These are phyloP conservation scores for Heterobasidion parviporum DNA, from an alignment of 1,284 basidiomycete species.

Conservation along the genomic window DNA sequence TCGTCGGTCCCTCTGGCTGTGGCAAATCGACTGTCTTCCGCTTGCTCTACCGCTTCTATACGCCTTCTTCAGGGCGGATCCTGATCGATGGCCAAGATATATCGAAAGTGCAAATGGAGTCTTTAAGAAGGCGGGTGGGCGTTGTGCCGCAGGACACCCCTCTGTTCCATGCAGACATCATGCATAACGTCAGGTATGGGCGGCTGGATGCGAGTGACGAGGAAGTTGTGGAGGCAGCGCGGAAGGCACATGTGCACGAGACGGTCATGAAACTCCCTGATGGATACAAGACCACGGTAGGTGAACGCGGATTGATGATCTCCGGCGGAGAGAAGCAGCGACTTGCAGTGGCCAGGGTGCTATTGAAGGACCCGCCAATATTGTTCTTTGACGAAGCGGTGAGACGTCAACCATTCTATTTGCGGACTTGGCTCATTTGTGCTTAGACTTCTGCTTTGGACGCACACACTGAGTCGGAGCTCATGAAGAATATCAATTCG, in stretches of 20 bases:
- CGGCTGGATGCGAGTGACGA: slow-evolving; percentile 83
- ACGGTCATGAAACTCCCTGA: slow-evolving; percentile 79
- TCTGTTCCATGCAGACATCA: slow-evolving; percentile 90
- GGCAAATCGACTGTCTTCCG: slow-evolving; percentile 98
- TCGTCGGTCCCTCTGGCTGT: slow-evolving; percentile 94
- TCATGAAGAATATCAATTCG: slow-evolving; percentile 91
- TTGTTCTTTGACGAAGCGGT: slow-evolving; percentile 98
- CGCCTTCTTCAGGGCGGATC: slow-evolving; percentile 76
- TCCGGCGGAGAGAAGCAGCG: slow-evolving; percentile 98
- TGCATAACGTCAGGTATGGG: slow-evolving; percentile 95
- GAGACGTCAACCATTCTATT: slow-evolving; percentile 21
- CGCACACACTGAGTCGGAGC: slow-evolving; percentile 87
- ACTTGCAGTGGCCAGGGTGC: slow-evolving; percentile 85
- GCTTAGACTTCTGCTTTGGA: slow-evolving; percentile 87
- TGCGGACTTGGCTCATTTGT: neutral
- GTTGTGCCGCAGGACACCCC: slow-evolving; percentile 98
- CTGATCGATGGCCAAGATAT: slow-evolving; percentile 86
- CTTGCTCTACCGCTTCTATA: slow-evolving; percentile 92
- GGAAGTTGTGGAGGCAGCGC: slow-evolving; percentile 78
- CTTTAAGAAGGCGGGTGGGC: slow-evolving; percentile 73
- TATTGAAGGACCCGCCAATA: slow-evolving; percentile 92
- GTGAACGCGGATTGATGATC: slow-evolving; percentile 95
- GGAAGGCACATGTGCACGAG: slow-evolving; percentile 82
- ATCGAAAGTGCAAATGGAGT: slow-evolving; percentile 63
- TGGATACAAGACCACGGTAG: slow-evolving; percentile 86